These are phyloP conservation scores for Alisma plantagoaquatica DNA, from an alignment of 106 monocot species.

Conservation along the genomic window DNA sequence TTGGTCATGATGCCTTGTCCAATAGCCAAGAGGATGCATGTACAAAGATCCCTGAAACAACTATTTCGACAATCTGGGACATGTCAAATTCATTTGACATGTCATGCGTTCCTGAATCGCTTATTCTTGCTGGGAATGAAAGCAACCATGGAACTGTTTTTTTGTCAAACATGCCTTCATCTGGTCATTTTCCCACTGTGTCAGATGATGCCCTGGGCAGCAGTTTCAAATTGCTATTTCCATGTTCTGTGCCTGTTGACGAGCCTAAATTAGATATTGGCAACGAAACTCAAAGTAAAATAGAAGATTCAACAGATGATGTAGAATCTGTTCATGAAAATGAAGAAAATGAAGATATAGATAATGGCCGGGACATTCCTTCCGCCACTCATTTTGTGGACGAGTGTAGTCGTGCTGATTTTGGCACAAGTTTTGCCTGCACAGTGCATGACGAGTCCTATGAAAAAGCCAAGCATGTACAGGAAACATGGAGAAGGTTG, in stretches of 20 bases:
- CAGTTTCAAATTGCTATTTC: too few relatives aligned
- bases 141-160: conserved; percentile 6
- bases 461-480: conserved; percentile 19
- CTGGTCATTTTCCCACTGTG: conserved; percentile 4
- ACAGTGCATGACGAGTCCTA: neutral
- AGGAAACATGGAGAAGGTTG: conserved; percentile 64
- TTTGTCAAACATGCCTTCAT: conserved; percentile 13
- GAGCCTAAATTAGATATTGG: too few relatives aligned
- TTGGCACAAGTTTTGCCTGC: neutral
- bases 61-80: too few relatives aligned
- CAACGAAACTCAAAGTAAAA: conserved; percentile 14
- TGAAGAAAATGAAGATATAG: too few relatives aligned
- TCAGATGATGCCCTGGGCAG: conserved; percentile 6
- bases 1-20: neutral
- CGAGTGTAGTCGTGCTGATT: conserved; percentile 58
- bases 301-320: conserved; percentile 17
- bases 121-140: conserved; percentile 24
- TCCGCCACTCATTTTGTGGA: conserved; percentile 65
- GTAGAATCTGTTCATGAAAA: conserved; percentile 44
- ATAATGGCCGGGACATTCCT: too few relatives aligned
- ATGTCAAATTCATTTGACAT: conserved; percentile 28
- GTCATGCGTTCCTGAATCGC: conserved; percentile 65
- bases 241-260: too few relatives aligned
- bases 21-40: neutral
- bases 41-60: too few relatives aligned